Evolutionary conservation across 768 basidiomycete species (phyloP), one percentile per base, ranked within the genome.

Genomic region (Pisolithus microcarpus): DNA sequence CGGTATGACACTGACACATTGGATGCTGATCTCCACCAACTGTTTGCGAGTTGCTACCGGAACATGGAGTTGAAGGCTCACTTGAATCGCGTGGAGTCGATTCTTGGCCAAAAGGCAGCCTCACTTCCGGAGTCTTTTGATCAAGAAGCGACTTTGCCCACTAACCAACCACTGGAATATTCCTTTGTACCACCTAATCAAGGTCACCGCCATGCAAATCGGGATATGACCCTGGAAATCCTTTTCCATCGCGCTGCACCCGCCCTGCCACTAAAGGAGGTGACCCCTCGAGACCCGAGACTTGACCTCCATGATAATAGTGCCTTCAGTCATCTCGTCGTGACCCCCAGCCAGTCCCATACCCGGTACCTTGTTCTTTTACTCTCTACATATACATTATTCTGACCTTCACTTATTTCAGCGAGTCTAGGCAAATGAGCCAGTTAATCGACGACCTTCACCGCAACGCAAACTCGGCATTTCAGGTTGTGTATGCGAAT

Each of bases 61-160:
- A 62, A 63, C 24, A 28, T 44, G 31, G 38, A 50, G 24, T 37
- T 63, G 13, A 56, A 47, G 19, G 42, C 52, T 6, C 60, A 64
- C 16, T 23, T 64, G 0, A 3, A 8, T 21, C 51, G 50, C 18
- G 49, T 61, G 5, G 55, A 57, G 34, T 7, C 1, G 0, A 55
- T 53, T 7, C 39, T 63, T 26, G 38, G 49, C 7, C 11, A 5
- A 3, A 5, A 34, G 1, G 4, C n/a, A 18, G 3, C 30, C n/a
- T 19, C 45, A 7, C 5, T 7, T 4, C 26, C 7, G 26, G 26
- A 7, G 7, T 7, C 26, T 26, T 7, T 26, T 7, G 26, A 7
- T 7, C 5, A 26, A 7, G 26, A 26, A 26, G 7, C 7, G 26
- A 26, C 26, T 13, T 18, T 9, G 10, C 39, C 7, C 7, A 15